Evolutionary conservation across 768 basidiomycete genomes (phyloP), one percentile per base, ranked within the genome.

Genomic region (Lactifluus subvellereus): DNA sequence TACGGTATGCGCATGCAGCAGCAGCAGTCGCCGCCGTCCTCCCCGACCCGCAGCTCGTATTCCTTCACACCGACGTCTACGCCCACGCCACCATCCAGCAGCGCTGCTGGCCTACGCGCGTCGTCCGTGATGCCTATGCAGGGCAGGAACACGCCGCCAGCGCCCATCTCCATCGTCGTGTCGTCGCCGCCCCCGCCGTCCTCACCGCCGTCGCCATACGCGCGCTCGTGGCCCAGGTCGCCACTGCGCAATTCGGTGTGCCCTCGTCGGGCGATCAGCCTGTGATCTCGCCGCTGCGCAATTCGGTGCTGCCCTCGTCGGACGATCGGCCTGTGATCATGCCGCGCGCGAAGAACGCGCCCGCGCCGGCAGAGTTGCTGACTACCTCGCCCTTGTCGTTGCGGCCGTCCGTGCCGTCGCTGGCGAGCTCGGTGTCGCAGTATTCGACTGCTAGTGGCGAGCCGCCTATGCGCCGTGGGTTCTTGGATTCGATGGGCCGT

Each of bases 371-470:
- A 11, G 42, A 37, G 16, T 64, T 54, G 42, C 62, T 35, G 43
- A 35, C 47, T 13, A 32, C 22, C 27, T 37, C 60, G 30, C 57
- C 55, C 22, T 37, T 48, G n/a, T 63, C 66, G n/a, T 35, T 18
- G 49, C 58, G 69, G 11, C 48, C 42, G 6, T 68, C 70, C 38
- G 68, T 68, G 64, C 68, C 68, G 40, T 74, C 76, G 9, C 73
- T 71, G 37, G 66, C 74, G 62, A 76, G 74, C 67, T 71, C 75
- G 8, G 68, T 62, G 22, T 77, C 76, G 13, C 61, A 71, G 38
- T 77, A 77, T 64, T 77, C 77, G n/a, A 69, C 71, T 10, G 74
- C 71, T 60, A 78, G 74, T 62, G 76, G 72, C 9, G 77, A 78
- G 65, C 74, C 76, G 47, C 71, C 67, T 11, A 70, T 76, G n/a